phyloP scores from a whole-genome alignment of 805 yeast species.

The Candida dajiaensis region DNA sequence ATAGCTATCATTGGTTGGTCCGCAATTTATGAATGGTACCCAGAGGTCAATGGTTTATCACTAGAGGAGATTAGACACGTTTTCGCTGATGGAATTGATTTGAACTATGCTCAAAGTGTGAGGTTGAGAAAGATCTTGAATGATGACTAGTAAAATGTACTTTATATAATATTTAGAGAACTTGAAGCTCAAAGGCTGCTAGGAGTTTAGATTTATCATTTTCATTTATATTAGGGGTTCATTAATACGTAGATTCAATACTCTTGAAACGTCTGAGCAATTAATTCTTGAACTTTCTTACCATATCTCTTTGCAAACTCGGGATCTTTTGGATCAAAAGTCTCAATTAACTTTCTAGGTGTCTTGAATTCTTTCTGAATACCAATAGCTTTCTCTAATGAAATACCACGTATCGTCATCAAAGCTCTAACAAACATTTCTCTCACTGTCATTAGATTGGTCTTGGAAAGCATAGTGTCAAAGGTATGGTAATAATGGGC shows the following conservation, averaged over 20 bases:
- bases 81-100: slow-evolving; percentile 35
- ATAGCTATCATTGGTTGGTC: slow-evolving; percentile 32
- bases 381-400: slow-evolving; percentile 77
- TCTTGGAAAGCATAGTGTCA: slow-evolving; percentile 63
- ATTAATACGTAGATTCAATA: not conserved
- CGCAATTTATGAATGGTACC: slow-evolving; percentile 34
- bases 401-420: slow-evolving; percentile 74
- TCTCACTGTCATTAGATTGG: slow-evolving; percentile 60
- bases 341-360: slow-evolving; percentile 52
- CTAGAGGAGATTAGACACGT: slow-evolving; percentile 36
- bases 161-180: no score
- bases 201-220: not conserved
- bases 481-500: slow-evolving; percentile 50
- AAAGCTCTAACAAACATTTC: slow-evolving; percentile 74
- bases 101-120: slow-evolving; percentile 21
- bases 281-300: slow-evolving; percentile 21
- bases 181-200: not conserved
- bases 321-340: slow-evolving; percentile 29
- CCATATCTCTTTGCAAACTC: slow-evolving; percentile 23
- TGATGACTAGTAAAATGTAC: not conserved
- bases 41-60: slow-evolving; percentile 40
- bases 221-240: not conserved
- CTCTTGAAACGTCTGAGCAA: slow-evolving; percentile 13
- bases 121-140: not conserved
- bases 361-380: slow-evolving; percentile 71